Percentiles rank a stretch among this genome's conserved stretches.
These are phyloP conservation scores for Pseudomassariella vexata DNA, from an alignment of 2,329 filamentous ascomycete species.

Conservation along the genomic window DNA sequence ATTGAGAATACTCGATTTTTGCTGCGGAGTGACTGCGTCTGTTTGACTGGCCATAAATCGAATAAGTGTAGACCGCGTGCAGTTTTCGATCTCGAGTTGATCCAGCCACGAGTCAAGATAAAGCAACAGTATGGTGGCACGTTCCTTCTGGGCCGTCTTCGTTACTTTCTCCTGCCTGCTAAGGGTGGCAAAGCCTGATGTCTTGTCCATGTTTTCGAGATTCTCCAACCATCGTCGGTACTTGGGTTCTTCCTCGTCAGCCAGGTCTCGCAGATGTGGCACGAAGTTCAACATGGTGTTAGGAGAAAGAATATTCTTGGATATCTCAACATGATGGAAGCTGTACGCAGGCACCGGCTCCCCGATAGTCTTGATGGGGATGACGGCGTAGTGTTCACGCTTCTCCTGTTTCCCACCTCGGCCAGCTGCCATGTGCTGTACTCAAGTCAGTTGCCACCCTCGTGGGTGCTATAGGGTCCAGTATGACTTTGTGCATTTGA, in stretches of 20 bases:
- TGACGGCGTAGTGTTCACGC: slow-evolving; percentile 34
- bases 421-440: slow-evolving; percentile 33
- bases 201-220: slow-evolving; percentile 50
- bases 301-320: slow-evolving; percentile 53
- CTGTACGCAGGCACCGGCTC: slow-evolving; percentile 51
- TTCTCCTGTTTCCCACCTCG: slow-evolving; percentile 36
- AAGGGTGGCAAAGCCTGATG: slow-evolving; percentile 51
- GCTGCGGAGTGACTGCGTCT: slow-evolving; percentile 45
- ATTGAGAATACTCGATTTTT: slow-evolving; percentile 45
- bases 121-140: slow-evolving; percentile 43
- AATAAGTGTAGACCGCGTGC: slow-evolving; percentile 46
- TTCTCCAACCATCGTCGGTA: slow-evolving; percentile 53
- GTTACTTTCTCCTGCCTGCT: slow-evolving; percentile 44
- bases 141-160: slow-evolving; percentile 45
- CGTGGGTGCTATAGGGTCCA: not conserved
- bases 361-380: slow-evolving; percentile 43
- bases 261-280: slow-evolving; percentile 52
- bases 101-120: slow-evolving; percentile 51
- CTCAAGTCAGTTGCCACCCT: slow-evolving; percentile 6
- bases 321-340: slow-evolving; percentile 55
- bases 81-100: slow-evolving; percentile 42
- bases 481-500: no score
- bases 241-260: slow-evolving; percentile 48
- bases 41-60: slow-evolving; percentile 44
- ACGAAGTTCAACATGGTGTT: slow-evolving; percentile 57